Evolutionary conservation across 2,329 filamentous ascomycete genomes (phyloP).

Genomic region (Alternaria infectoria): DNA sequence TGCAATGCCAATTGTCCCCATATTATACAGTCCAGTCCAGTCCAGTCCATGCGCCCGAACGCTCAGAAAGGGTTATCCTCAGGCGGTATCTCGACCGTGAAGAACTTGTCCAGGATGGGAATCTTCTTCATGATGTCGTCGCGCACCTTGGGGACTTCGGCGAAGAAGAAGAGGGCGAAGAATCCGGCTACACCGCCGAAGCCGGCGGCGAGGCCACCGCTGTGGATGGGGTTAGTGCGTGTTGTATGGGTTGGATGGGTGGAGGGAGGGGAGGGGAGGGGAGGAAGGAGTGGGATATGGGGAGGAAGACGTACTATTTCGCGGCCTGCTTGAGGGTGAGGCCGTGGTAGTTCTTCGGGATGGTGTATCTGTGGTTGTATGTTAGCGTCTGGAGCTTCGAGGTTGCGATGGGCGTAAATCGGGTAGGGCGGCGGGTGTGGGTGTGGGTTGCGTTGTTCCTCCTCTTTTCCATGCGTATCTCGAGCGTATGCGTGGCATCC

Average conservation of each 20-base stretch:
- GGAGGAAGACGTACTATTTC: slow-evolving; percentile 55
- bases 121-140: slow-evolving; percentile 68
- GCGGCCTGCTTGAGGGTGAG: slow-evolving; percentile 51
- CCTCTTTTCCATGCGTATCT: neutral
- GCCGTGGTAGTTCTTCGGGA: slow-evolving; percentile 57
- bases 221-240: slow-evolving; percentile 5
- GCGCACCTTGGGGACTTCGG: slow-evolving; percentile 67
- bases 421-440: neutral
- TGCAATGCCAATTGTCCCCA: neutral
- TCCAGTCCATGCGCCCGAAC: slow-evolving; percentile 1
- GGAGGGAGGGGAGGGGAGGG: too few species aligned
- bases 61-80: slow-evolving; percentile 67
- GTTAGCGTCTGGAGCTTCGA: slow-evolving; percentile 20
- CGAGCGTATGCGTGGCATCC: neutral
- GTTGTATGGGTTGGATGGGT: neutral
- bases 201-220: slow-evolving; percentile 54
- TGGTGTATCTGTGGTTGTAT: slow-evolving; percentile 56
- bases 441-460: neutral
- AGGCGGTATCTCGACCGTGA: slow-evolving; percentile 62
- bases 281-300: too few species aligned
- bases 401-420: neutral
- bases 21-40: slow-evolving; percentile 7
- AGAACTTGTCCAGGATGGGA: slow-evolving; percentile 64
- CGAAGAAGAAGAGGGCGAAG: slow-evolving; percentile 69
- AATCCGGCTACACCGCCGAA: slow-evolving; percentile 65